Base-by-base conservation (phyloP, 257 asterid species). In the Nicotiana benthamiana region DNA sequence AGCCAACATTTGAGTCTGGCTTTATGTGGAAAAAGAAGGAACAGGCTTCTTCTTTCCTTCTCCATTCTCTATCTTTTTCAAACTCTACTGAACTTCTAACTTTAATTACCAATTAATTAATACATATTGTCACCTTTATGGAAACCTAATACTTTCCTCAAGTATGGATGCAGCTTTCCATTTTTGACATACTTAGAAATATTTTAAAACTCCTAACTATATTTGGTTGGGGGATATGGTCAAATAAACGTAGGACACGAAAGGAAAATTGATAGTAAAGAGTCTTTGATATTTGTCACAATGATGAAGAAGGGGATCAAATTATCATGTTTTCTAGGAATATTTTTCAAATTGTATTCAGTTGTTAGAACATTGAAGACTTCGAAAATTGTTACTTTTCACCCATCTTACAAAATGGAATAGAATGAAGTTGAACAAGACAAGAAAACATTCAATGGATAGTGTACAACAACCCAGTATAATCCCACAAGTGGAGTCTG, bases 71-170 rank as follows among this genome's bases (percentile, higher is more conserved):
- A 40, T 68, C 12, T n/a, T 68, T 70, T 70, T 70, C 59, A 70
- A 43, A 70, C 77, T 70, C 8, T 70, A 70, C 77, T 70, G 20
- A 70, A 70, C 56, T 70, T 70, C 77, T 70, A 70, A 70, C 77
- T 70, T 20, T 15, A 43, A 22, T 22, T 30, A 70, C 27, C 59
- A n/a, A n/a, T n/a, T n/a, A 43, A 70, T 43, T 12, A 70, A 40
- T 40, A 68, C 77, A 36, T 34, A 16, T 24, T 16, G 18, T 54
- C 60, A 54, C 17, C 60, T 54, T 70, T 40, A 11, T 3, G 12
- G 22, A 36, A 43, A 70, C 57, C 20, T 70, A 20, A 52, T 22
- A 70, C 15, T 59, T 59, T 22, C 65, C 65, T 59, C 65, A 7
- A 22, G 65, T 59, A 9, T 68, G 76, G 56, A 68, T 40, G 52